phyloP scores from a whole-genome alignment of 2,329 filamentous ascomycete species.

The Sordariomycetes sp. region DNA sequence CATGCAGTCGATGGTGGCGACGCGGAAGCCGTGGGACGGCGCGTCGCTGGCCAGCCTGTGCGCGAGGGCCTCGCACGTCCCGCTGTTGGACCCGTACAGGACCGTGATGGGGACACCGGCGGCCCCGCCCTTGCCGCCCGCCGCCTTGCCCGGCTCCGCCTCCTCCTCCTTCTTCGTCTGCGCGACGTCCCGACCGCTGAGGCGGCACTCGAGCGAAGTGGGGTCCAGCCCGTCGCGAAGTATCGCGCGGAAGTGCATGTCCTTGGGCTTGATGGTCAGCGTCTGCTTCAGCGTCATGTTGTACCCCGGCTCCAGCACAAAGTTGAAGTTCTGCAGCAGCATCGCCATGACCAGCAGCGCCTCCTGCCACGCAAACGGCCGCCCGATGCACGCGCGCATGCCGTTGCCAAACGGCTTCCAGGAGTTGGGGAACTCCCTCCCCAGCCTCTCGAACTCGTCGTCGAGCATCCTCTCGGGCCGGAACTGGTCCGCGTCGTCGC shows the following conservation, averaged over 20 bases:
- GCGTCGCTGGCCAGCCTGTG: slow-evolving; percentile 49
- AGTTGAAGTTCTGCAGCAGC: slow-evolving; percentile 59
- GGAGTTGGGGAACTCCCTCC: slow-evolving; percentile 45
- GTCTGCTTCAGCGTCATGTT: slow-evolving; percentile 39
- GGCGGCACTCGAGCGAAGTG: slow-evolving; percentile 29
- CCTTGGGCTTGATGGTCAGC: slow-evolving; percentile 49
- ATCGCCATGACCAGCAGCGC: slow-evolving; percentile 46
- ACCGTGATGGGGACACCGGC: slow-evolving; percentile 41
- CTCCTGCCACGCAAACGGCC: slow-evolving; percentile 66
- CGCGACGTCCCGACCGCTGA: slow-evolving; percentile 18
- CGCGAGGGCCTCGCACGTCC: slow-evolving; percentile 60
- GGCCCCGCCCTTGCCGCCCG: background rate
- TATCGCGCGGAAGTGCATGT: slow-evolving; percentile 46
- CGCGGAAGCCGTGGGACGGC: slow-evolving; percentile 42
- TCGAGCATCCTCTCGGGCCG: slow-evolving; percentile 61
- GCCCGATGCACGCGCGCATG: slow-evolving; percentile 56
- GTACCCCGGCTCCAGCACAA: slow-evolving; percentile 49
- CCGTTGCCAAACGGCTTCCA: slow-evolving; percentile 71
- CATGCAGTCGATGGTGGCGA: slow-evolving; percentile 37
- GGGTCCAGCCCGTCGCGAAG: slow-evolving; percentile 34
- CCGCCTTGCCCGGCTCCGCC: slow-evolving; percentile 6
- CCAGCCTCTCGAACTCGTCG: slow-evolving; percentile 47
- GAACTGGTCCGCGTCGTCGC: slow-evolving; percentile 52
- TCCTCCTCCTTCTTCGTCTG: background rate
- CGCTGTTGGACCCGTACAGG: slow-evolving; percentile 61